Evolutionary conservation across 768 basidiomycete genomes (phyloP).

Genomic region (Scleroderma citrinum): DNA sequence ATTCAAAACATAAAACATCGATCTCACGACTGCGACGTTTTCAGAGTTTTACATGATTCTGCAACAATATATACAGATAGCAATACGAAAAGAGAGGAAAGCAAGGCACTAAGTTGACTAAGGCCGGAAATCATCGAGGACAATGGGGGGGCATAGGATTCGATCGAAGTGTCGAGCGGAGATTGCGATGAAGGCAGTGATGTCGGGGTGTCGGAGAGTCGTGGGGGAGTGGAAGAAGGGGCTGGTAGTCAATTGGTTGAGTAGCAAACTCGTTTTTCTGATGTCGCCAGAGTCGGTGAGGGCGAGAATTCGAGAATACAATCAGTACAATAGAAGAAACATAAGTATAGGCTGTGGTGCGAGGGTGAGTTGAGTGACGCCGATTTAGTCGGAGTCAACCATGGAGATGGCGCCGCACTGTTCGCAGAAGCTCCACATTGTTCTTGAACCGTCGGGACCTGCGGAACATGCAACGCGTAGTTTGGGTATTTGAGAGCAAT

Average conservation of each 20-base stretch:
- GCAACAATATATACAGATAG: background rate
- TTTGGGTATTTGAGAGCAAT: slow-evolving; percentile 78
- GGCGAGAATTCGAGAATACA: slow-evolving; percentile 10
- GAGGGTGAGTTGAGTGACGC: slow-evolving; percentile 6
- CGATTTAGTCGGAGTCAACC: slow-evolving; percentile 62
- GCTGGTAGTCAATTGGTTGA: slow-evolving; percentile 18
- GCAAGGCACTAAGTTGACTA: slow-evolving; percentile 13
- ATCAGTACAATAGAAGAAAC: slow-evolving; percentile 28
- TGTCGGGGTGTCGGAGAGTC: slow-evolving; percentile 10
- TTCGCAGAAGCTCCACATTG: slow-evolving; percentile 88
- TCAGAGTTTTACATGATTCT: background rate
- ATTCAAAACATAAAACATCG: no score
- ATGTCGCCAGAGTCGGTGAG: slow-evolving; percentile 14
- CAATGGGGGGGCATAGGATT: slow-evolving; percentile 17
- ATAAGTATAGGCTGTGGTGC: slow-evolving; percentile 16
- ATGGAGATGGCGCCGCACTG: slow-evolving; percentile 86
- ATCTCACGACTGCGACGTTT: background rate
- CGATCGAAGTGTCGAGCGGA: slow-evolving; percentile 14
- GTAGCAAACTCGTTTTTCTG: slow-evolving; percentile 16
- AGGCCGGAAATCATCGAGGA: slow-evolving; percentile 13
- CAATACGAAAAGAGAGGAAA: slow-evolving; percentile 1
- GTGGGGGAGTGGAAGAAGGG: no score
- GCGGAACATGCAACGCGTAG: slow-evolving; percentile 73
- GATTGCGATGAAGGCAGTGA: slow-evolving; percentile 8
- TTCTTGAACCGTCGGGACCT: slow-evolving; percentile 56